Evolutionary conservation across 495 filamentous ascomycete species (phyloP).

Genomic region (Penicillium bialowiezense): DNA sequence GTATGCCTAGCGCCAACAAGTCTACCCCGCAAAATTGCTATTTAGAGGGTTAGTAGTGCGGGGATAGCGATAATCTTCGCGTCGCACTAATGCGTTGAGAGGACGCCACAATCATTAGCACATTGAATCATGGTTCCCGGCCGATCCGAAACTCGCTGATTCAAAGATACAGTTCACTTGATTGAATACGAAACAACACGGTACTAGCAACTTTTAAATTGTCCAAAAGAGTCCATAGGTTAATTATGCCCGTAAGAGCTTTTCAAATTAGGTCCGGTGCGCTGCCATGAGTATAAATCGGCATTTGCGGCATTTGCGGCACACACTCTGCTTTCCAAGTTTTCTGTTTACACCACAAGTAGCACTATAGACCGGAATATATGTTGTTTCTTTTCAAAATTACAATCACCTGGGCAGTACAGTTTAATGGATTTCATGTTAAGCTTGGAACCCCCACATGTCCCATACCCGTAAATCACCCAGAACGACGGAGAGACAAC

Average conservation of each 20-base stretch:
- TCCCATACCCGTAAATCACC: background rate
- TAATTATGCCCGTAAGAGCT: too few relatives aligned
- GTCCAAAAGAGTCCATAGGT: background rate
- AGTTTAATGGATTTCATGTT: too few relatives aligned
- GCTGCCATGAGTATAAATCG: too few relatives aligned
- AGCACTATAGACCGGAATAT: too few relatives aligned
- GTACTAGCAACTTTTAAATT: background rate
- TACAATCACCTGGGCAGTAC: too few relatives aligned
- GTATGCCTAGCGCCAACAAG: background rate
- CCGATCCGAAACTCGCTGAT: background rate
- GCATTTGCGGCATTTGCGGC: too few relatives aligned
- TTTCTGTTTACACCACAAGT: too few relatives aligned
- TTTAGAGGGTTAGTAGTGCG: background rate
- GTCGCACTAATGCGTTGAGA: background rate
- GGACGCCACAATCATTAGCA: background rate
- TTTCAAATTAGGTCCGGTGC: too few relatives aligned
- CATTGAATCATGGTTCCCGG: constrained; percentile 1
- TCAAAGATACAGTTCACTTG: background rate
- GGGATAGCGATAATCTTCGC: background rate
- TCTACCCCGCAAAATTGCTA: background rate
- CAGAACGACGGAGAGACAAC: background rate
- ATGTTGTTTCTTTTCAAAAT: too few relatives aligned
- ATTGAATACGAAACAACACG: background rate
- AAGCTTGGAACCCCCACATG: background rate
- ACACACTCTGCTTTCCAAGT: too few relatives aligned